Evolutionary conservation across 371 early-diverging fungal species (phyloP).

Genomic region (Chytridium lagenaria): DNA sequence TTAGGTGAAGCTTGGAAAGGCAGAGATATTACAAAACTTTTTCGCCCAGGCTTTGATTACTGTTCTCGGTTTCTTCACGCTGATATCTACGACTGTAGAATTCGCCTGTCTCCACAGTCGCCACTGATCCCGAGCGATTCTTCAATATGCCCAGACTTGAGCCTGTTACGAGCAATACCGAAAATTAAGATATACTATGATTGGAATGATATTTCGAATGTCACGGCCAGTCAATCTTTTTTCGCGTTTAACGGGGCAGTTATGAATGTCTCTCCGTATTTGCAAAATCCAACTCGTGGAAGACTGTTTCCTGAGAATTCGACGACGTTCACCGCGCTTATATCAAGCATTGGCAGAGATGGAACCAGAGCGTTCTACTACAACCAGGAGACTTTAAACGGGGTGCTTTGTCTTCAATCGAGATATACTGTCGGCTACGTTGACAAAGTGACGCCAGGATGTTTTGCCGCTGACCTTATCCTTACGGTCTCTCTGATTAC

Average conservation of each 20-base stretch:
- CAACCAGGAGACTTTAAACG: conserved; percentile 10
- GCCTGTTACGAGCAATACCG: background rate
- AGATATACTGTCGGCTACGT: conserved; percentile 23
- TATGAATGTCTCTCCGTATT: conserved; percentile 6
- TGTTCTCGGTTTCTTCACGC: conserved; percentile 8
- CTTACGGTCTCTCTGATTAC: conserved; percentile 24
- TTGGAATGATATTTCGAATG: conserved; percentile 20
- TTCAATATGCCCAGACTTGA: background rate
- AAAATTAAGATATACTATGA: conserved; percentile 9
- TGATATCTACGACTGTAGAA: conserved; percentile 5
- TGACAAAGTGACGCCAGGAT: conserved; percentile 17
- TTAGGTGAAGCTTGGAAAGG: conserved; percentile 18
- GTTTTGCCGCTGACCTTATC: conserved; percentile 26
- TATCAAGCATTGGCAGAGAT: conserved; percentile 16
- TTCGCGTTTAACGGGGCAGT: conserved; percentile 17
- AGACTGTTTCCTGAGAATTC: conserved; percentile 11
- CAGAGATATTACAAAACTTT: conserved; percentile 20
- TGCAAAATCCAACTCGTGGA: conserved; percentile 5
- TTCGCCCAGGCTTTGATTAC: conserved; percentile 12
- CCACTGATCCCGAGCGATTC: background rate
- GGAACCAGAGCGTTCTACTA: conserved; percentile 11
- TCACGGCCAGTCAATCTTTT: background rate
- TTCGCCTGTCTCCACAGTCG: conserved; percentile 9
- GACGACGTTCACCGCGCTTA: background rate
- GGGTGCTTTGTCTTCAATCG: conserved; percentile 6